Evolutionary conservation across 164 flowering plant genomes (phyloP).

Genomic region (Taxillus chinensis): DNA sequence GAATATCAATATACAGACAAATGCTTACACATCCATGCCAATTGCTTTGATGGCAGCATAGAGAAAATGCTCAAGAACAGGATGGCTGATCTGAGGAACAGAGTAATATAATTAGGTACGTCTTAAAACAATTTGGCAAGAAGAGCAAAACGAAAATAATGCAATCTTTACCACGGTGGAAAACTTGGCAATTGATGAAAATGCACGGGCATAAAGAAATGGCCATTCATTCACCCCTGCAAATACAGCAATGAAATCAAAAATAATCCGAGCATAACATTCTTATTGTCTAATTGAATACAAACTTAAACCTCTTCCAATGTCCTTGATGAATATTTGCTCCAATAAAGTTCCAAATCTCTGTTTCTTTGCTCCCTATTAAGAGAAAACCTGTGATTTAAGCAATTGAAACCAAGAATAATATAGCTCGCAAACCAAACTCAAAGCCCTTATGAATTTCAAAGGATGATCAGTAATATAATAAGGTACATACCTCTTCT

Average conservation of each 20-base stretch:
- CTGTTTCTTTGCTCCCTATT: constrained; percentile 33
- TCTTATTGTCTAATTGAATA: background rate
- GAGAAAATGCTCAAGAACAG: constrained; percentile 54
- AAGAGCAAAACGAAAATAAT: background rate
- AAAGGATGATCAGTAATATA: background rate
- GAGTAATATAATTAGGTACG: constrained; percentile 1
- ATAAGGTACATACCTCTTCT: constrained; percentile 41
- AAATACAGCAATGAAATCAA: constrained; percentile 11
- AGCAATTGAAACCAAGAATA: background rate
- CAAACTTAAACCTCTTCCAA: constrained; percentile 37
- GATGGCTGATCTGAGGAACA: constrained; percentile 45
- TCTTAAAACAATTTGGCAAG: background rate
- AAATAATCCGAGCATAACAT: background rate
- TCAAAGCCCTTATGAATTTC: too few relatives aligned
- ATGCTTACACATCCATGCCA: constrained; percentile 64
- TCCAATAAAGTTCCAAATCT: constrained; percentile 37
- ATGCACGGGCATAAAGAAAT: constrained; percentile 78
- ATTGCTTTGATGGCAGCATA: constrained; percentile 54
- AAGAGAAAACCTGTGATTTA: background rate
- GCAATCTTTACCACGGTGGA: constrained; percentile 55
- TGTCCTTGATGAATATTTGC: constrained; percentile 52
- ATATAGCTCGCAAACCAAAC: background rate
- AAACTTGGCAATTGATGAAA: constrained; percentile 64
- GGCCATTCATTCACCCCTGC: constrained; percentile 77
- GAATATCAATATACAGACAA: background rate